Conservation (phyloP, 306 rosid species). For the Cucurbita pepo region DNA sequence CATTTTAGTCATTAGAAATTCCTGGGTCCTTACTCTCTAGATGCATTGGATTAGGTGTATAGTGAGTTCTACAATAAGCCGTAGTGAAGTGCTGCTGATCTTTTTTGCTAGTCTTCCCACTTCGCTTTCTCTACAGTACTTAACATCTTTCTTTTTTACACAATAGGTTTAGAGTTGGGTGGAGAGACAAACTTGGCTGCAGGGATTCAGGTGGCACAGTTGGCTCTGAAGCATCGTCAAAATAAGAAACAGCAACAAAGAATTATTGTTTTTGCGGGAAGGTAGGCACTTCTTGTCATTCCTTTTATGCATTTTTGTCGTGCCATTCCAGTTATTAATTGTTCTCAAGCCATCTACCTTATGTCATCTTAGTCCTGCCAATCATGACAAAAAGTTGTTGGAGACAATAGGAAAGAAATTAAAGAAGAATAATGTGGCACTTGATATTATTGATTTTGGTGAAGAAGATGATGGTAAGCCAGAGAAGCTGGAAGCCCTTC, state of each 20-base stretch:
- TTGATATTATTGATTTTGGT: slow-evolving; percentile 75
- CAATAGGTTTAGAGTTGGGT: slow-evolving; percentile 73
- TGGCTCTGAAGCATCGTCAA: slow-evolving; percentile 96
- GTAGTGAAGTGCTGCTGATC: neutral
- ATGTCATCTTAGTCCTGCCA: slow-evolving; percentile 32
- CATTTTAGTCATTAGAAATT: neutral
- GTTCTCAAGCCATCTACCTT: neutral
- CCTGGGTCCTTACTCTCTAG: neutral
- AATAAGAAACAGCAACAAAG: slow-evolving; percentile 96
- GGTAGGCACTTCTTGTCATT: slow-evolving; percentile 20
- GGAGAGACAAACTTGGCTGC: slow-evolving; percentile 95
- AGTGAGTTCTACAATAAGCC: neutral
- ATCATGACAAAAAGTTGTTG: slow-evolving; percentile 60
- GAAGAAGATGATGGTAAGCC: slow-evolving; percentile 80
- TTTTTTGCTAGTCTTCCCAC: neutral
- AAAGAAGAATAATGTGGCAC: slow-evolving; percentile 85
- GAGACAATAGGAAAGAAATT: slow-evolving; percentile 79
- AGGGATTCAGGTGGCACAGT: slow-evolving; percentile 91
- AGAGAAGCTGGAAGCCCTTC: slow-evolving; percentile 74
- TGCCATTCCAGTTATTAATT: neutral
- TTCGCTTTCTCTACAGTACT: neutral
- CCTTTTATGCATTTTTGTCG: neutral
- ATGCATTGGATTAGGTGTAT: neutral
- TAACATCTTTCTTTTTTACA: neutral
- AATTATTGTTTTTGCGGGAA: slow-evolving; percentile 85